phyloP scores from a whole-genome alignment of 768 basidiomycete species.

The Chalciporus piperatus region DNA sequence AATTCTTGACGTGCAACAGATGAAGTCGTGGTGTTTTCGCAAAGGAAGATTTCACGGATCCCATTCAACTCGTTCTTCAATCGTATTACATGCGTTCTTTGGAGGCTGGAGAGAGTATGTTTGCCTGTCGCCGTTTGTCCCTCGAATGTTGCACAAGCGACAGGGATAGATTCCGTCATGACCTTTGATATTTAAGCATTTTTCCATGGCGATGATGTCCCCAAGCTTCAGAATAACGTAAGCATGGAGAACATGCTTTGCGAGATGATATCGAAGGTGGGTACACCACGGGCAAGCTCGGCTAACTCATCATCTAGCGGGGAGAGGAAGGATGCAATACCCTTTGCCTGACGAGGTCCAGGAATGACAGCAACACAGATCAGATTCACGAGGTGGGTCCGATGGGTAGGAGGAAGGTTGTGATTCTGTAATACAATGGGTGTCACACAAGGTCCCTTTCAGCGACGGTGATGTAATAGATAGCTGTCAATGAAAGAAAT shows the following conservation, averaged over 20 bases:
- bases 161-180: slow-evolving; percentile 36
- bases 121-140: slow-evolving; percentile 3
- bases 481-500: slow-evolving; percentile 50
- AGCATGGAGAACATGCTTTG: slow-evolving; percentile 18
- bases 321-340: slow-evolving; percentile 37
- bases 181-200: slow-evolving; percentile 35
- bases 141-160: slow-evolving; percentile 34
- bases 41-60: slow-evolving; percentile 32
- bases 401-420: slow-evolving; percentile 41
- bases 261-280: slow-evolving; percentile 29
- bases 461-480: slow-evolving; percentile 33
- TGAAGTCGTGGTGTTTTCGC: slow-evolving; percentile 29
- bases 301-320: slow-evolving; percentile 38
- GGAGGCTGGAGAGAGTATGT: slow-evolving; percentile 1
- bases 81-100: background rate
- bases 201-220: slow-evolving; percentile 36
- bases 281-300: slow-evolving; percentile 35
- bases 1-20: slow-evolving; percentile 23
- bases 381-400: slow-evolving; percentile 35
- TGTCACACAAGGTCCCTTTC: slow-evolving; percentile 32
- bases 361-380: slow-evolving; percentile 44
- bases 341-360: slow-evolving; percentile 41
- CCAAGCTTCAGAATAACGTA: slow-evolving; percentile 33
- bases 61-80: background rate
- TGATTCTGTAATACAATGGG: slow-evolving; percentile 42